Percentiles rank a stretch among this genome's conserved stretches.
phyloP scores from a whole-genome alignment of 1,139 yeast species.

The Zygosaccharomyces sapae region DNA sequence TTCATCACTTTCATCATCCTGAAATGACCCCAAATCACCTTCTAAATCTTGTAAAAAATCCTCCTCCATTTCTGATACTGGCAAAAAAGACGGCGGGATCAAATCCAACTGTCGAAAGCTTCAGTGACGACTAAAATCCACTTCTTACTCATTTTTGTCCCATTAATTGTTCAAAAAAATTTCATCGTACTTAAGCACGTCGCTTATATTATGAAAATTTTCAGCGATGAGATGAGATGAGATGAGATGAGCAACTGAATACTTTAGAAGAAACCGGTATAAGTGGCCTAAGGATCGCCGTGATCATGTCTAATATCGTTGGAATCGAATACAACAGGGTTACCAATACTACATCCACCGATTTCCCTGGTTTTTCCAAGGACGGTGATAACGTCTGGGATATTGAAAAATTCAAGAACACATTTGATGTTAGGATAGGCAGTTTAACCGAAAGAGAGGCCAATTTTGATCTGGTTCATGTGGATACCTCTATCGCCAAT shows the following conservation, averaged over 20 bases:
- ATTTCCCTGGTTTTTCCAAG: constrained; percentile 78
- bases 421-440: constrained; percentile 65
- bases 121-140: neutral
- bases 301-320: constrained; percentile 52
- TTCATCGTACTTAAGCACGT: constrained; percentile 10
- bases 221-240: constrained; percentile 13
- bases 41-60: constrained; percentile 36
- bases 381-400: constrained; percentile 77
- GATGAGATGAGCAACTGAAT: neutral
- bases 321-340: constrained; percentile 91
- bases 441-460: constrained; percentile 65
- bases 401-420: constrained; percentile 68
- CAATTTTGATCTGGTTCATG: constrained; percentile 78
- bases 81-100: neutral
- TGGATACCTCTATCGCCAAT: constrained; percentile 91
- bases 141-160: neutral
- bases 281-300: constrained; percentile 1
- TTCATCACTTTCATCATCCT: constrained; percentile 14
- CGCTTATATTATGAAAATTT: constrained; percentile 13
- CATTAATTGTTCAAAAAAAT: neutral
- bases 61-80: constrained; percentile 20
- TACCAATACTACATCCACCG: constrained; percentile 79
- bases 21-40: constrained; percentile 27
- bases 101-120: neutral
- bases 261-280: neutral